Conservation (phyloP, 192 early-diverging fungal species). For the Spinellus fusiger region DNA sequence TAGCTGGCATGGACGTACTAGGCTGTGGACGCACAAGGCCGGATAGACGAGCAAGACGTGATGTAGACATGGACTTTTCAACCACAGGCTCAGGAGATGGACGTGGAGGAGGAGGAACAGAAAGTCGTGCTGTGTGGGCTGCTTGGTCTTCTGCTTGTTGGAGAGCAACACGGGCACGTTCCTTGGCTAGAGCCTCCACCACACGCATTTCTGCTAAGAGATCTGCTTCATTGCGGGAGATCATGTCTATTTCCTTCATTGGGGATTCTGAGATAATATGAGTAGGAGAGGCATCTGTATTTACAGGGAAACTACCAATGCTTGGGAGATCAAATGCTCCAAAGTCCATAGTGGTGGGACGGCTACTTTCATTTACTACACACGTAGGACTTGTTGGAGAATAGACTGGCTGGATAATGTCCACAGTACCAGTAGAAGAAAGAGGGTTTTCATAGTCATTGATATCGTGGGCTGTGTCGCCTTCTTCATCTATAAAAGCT, state of each 20-base stretch:
- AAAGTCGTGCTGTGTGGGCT: background rate
- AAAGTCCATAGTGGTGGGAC: no score
- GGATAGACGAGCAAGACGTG: constrained; percentile 13
- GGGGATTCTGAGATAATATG: no score
- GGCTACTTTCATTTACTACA: background rate
- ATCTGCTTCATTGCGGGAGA: constrained; percentile 21
- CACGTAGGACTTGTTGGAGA: background rate
- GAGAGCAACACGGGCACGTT: constrained; percentile 3
- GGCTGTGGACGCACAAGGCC: constrained; percentile 16
- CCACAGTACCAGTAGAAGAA: background rate
- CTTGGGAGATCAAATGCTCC: background rate
- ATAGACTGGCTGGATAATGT: background rate
- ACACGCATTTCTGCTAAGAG: constrained; percentile 21
- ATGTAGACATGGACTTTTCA: constrained; percentile 14
- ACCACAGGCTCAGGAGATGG: background rate
- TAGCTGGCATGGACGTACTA: constrained; percentile 19
- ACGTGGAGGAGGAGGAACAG: background rate
- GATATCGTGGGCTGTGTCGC: no score
- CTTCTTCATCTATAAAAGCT: no score
- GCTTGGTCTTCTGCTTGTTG: constrained; percentile 6
- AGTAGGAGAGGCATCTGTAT: no score
- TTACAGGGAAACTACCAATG: background rate
- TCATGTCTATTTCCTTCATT: constrained; percentile 11
- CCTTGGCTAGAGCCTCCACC: constrained; percentile 26
- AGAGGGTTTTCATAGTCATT: background rate